phyloP scores from a whole-genome alignment of 1,284 basidiomycete species.

The Gyrodon tennesseensis region DNA sequence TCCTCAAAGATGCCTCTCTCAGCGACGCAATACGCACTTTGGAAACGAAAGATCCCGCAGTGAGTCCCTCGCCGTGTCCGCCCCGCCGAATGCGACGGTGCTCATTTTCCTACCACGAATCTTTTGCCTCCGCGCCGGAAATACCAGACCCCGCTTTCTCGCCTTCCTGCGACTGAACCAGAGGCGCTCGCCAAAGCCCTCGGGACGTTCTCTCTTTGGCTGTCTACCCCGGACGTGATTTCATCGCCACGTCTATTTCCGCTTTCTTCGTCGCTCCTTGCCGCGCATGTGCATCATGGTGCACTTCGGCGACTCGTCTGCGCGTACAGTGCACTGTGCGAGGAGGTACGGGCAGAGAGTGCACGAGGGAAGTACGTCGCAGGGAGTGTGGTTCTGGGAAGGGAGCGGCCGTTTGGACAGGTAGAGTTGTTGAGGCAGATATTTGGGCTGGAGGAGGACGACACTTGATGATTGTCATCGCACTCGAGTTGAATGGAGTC shows the following conservation, averaged over 20 bases:
- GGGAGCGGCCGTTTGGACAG: constrained; percentile 78
- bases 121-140: background rate
- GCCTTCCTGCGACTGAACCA: constrained; percentile 59
- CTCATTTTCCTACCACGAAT: constrained; percentile 7
- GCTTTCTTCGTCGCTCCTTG: constrained; percentile 67
- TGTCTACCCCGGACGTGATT: constrained; percentile 68
- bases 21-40: constrained; percentile 63
- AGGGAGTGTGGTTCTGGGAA: constrained; percentile 80
- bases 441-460: constrained; percentile 61
- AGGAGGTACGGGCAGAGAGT: constrained; percentile 71
- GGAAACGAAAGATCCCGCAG: constrained; percentile 55
- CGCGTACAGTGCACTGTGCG: constrained; percentile 71
- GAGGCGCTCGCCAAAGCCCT: constrained; percentile 57
- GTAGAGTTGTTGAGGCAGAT: constrained; percentile 70
- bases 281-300: constrained; percentile 69
- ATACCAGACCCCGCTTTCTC: constrained; percentile 70
- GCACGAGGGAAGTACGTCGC: constrained; percentile 70
- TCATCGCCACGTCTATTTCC: constrained; percentile 76
- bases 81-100: no score
- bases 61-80: constrained; percentile 44
- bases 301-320: constrained; percentile 67
- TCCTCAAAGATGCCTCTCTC: constrained; percentile 76
- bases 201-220: constrained; percentile 64
- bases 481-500: no score
- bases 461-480: background rate